Evolutionary conservation across 1,284 basidiomycete genomes (phyloP), one percentile per base, ranked within the genome.

Genomic region (Leucoagaricus sp.): DNA sequence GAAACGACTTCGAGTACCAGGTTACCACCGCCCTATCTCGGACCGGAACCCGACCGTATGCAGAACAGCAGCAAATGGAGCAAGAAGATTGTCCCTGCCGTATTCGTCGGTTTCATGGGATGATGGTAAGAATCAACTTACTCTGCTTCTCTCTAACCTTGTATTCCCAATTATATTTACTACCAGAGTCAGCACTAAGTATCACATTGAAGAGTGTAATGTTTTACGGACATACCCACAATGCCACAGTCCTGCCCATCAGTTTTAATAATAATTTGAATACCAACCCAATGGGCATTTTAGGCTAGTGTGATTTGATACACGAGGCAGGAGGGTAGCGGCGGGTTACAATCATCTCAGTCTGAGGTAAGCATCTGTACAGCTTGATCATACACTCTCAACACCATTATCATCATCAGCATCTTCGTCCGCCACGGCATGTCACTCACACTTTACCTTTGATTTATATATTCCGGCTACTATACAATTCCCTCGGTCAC

Each of bases 401-500:
- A 29, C 45, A 45, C 46, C 42, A 46, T 53, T 19, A 42, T 42
- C 41, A 42, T 45, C 19, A 45, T 26, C 29, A 15, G 42, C 25
- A 17, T 28, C 29, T 31, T 31, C 21, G 36, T 45, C 38, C 29
- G 46, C 46, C 46, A 46, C 53, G 38, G 21, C 15, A 49, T 49
- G 53, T 44, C 53, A 53, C 29, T 25, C 25, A 34, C 25, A 17
- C 29, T 40, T 55, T 55, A 29, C 38, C 46, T 23, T 26, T 34
- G 38, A 49, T 55, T 44, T 42, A 50, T 49, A 49, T 26, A 28
- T n/a, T 42, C 36, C 10, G 34, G 23, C 45, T 46, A 49, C 47
- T 34, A 46, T 46, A n/a, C n/a, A n/a, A n/a, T 36, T 23, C 47
- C 33, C 21, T 13, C 47, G 31, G 33, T 28, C 49, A 28, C 31